phyloP scores from a whole-genome alignment of 1,139 yeast species.

The Saccharomyces hybrid region DNA sequence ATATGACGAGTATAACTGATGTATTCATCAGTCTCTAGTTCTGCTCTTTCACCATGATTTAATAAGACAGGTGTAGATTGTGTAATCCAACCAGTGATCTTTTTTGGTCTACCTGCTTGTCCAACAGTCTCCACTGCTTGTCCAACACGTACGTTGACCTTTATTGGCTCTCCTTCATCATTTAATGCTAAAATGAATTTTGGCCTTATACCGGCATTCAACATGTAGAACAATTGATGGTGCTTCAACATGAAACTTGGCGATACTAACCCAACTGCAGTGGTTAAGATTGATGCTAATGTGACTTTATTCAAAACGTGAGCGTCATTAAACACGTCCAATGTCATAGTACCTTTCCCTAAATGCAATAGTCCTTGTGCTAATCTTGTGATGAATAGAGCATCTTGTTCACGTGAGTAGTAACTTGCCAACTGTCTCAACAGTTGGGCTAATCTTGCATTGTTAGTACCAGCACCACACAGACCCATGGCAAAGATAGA shows the following conservation, averaged over 20 bases:
- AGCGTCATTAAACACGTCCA: constrained; percentile 87
- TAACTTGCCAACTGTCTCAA: constrained; percentile 91
- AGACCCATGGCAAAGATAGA: constrained; percentile 96
- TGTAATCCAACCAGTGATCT: constrained; percentile 98
- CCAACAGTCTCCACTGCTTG: constrained; percentile 98
- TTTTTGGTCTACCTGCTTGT: constrained; percentile 97
- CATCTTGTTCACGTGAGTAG: constrained; percentile 83
- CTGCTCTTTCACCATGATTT: constrained; percentile 94
- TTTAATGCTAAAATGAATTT: constrained; percentile 90
- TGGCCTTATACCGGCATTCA: constrained; percentile 87
- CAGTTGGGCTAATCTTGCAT: constrained; percentile 93
- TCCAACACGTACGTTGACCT: constrained; percentile 95
- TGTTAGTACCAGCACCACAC: constrained; percentile 97
- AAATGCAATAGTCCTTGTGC: constrained; percentile 92
- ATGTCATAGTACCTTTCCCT: constrained; percentile 86
- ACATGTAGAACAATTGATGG: constrained; percentile 74
- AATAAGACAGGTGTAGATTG: constrained; percentile 94
- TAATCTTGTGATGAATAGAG: constrained; percentile 84
- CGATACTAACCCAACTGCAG: constrained; percentile 74
- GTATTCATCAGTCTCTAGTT: constrained; percentile 83
- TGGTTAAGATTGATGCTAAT: constrained; percentile 81
- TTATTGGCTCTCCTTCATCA: constrained; percentile 78
- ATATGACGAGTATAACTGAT: constrained; percentile 70
- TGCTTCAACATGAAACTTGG: constrained; percentile 64
- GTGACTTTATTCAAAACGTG: constrained; percentile 83